Evolutionary conservation across 495 filamentous ascomycete species (phyloP).

Genomic region (Bombardia bombarda): DNA sequence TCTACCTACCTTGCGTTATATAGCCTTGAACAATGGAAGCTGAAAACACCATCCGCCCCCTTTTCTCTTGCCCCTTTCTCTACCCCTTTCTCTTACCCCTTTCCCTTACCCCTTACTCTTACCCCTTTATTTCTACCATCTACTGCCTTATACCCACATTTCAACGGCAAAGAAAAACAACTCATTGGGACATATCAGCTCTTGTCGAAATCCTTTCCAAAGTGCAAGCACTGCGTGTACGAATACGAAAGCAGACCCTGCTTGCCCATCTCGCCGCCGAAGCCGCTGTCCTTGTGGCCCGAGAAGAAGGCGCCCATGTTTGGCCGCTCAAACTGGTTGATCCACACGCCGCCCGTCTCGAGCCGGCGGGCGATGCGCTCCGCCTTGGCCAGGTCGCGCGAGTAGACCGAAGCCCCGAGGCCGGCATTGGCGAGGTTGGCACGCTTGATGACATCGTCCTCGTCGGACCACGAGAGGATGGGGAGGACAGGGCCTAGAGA

Average conservation of each 20-base stretch:
- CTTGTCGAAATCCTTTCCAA: no score
- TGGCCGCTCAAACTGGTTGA: conserved; percentile 44
- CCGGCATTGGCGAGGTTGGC: conserved; percentile 50
- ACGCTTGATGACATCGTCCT: conserved; percentile 48
- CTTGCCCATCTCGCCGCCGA: conserved; percentile 55
- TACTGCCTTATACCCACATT: no score
- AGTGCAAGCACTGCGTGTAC: conserved; percentile 46
- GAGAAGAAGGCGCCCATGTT: conserved; percentile 50
- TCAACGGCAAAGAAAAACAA: no score
- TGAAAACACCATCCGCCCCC: no score
- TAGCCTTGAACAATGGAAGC: no score
- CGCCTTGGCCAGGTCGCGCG: conserved; percentile 42
- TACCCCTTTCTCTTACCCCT: no score
- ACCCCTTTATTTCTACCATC: no score
- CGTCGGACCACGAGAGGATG: conserved; percentile 45
- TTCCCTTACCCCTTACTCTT: no score
- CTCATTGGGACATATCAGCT: no score
- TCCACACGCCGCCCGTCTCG: conserved; percentile 50
- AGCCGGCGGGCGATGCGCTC: conserved; percentile 42
- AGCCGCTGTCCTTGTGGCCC: conserved; percentile 59
- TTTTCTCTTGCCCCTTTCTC: no score
- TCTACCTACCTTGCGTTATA: no score
- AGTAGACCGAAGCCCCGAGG: conserved; percentile 51
- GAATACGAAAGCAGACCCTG: conserved; percentile 52
- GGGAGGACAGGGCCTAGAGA: conserved; percentile 46